Base-by-base conservation (phyloP, 1,139 yeast species). In the Saccharomyces uvarum region DNA sequence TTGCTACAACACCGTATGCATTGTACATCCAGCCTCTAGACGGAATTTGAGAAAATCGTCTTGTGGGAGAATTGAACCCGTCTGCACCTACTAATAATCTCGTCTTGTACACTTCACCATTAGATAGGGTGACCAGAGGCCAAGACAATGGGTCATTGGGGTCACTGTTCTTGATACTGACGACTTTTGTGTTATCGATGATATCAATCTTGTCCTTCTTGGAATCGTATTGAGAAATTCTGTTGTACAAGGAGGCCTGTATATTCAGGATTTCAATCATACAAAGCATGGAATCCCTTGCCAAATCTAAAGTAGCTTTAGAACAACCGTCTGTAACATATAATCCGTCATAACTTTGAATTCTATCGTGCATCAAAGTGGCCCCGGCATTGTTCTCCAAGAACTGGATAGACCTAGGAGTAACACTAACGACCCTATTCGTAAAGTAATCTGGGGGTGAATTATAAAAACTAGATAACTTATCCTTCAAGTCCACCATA, bases 11-110 rank as follows among this genome's bases (percentile, higher is more conserved):
- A 1, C 98, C 99, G 73, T 84, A 88, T 51, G 90, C 79, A 62
- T 86, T 77, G 70, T 93, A 93, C 55, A 80, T 81, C 99, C 99
- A 95, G 6, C 99, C 99, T 51, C 96, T 78, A 5, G 95, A 82
- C 66, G 84, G 84, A 55, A 95, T 89, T 2, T 81, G 83, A 0
- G 97, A 86, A 67, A 80, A 91, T 59, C 80, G 77, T 49, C 98
- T 79, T 2, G 88, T 99, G 0, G 97, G 97, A 0, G 98, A 90
- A 70, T 91, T 89, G 68, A 84, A 89, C 0, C 99, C 99, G 69
- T 93, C 99, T 21, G 97, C 96, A 8, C 99, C 99, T 13, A 91
- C 82, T 41, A 93, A 75, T 26, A 93, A 75, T 57, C 97, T 76
- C 0, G 97, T 80, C 63, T 81, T 81, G 51, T 86, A 74, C 14